Evolutionary conservation across 2,329 filamentous ascomycete genomes (phyloP).

Genomic region (Colletotrichum falcatum): DNA sequence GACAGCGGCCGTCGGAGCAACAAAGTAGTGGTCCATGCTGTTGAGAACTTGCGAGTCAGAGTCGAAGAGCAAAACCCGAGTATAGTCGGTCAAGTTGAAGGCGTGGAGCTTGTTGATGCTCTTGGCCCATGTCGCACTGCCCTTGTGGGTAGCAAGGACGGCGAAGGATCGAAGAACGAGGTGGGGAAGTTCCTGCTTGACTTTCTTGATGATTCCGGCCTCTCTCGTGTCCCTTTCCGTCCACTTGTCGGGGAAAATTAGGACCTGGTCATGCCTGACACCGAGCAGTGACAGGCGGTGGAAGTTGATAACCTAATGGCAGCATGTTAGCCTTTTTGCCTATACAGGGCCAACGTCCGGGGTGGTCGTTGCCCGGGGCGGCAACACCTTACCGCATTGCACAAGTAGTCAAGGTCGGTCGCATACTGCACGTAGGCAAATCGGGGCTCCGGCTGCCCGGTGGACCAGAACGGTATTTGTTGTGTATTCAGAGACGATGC

Average conservation of each 20-base stretch:
- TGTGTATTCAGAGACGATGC: constrained; percentile 1
- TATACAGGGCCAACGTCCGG: not conserved
- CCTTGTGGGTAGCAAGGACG: constrained; percentile 31
- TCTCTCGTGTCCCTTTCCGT: constrained; percentile 16
- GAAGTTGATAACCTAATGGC: constrained; percentile 58
- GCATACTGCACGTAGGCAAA: constrained; percentile 65
- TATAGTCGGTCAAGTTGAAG: constrained; percentile 74
- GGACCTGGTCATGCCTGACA: constrained; percentile 57
- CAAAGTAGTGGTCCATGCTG: constrained; percentile 77
- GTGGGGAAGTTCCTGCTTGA: constrained; percentile 13
- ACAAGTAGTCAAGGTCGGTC: constrained; percentile 60
- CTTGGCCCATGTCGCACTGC: constrained; percentile 67
- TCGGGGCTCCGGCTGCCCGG: constrained; percentile 38
- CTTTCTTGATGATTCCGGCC: constrained; percentile 20
- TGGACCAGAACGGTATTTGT: not conserved
- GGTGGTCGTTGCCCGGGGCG: not conserved
- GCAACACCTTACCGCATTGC: constrained; percentile 52
- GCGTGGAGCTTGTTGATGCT: constrained; percentile 76
- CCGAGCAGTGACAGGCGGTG: constrained; percentile 56
- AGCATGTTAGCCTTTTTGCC: not conserved
- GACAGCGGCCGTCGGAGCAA: constrained; percentile 69
- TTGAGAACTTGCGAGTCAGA: constrained; percentile 74
- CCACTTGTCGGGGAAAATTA: constrained; percentile 57
- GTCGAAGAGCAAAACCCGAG: constrained; percentile 62
- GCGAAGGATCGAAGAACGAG: constrained; percentile 30